These are phyloP conservation scores for Leccinum uliginosum DNA, from an alignment of 768 basidiomycete species.

Conservation along the genomic window DNA sequence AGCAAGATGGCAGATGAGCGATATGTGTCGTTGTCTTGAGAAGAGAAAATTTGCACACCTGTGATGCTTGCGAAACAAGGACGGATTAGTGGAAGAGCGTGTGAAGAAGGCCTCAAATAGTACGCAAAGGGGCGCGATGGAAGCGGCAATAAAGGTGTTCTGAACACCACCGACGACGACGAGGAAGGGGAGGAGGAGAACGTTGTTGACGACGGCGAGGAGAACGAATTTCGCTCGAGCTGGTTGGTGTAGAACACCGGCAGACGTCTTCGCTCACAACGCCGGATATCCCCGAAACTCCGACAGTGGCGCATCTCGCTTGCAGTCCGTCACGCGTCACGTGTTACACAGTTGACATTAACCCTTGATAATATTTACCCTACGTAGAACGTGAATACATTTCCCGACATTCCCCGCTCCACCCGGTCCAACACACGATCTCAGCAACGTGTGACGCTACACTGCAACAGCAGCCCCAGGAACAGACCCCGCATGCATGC, in stretches of 20 bases:
- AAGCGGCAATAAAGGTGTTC: slow-evolving; percentile 7
- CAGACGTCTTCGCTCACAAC: slow-evolving; percentile 11
- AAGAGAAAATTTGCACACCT: slow-evolving; percentile 29
- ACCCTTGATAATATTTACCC: background rate
- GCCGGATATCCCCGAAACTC: slow-evolving; percentile 30
- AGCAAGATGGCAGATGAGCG: background rate
- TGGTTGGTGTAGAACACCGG: slow-evolving; percentile 5
- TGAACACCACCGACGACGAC: slow-evolving; percentile 7
- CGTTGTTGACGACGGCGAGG: slow-evolving; percentile 4
- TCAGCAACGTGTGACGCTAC: background rate
- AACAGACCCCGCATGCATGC: background rate
- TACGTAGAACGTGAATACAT: background rate
- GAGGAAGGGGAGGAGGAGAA: slow-evolving; percentile 4
- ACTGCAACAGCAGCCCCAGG: background rate
- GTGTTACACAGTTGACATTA: background rate
- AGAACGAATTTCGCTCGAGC: slow-evolving; percentile 11
- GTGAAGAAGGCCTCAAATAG: slow-evolving; percentile 21
- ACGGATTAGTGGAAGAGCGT: slow-evolving; percentile 24
- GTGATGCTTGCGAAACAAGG: slow-evolving; percentile 27
- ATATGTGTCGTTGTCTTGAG: slow-evolving; percentile 6
- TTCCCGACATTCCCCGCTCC: background rate
- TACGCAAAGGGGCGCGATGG: slow-evolving; percentile 11
- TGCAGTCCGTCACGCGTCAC: background rate
- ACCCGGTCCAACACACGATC: background rate
- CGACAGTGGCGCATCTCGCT: slow-evolving; percentile 19